phyloP scores from a whole-genome alignment of 257 asterid species.

The Gentiana dahurica region DNA sequence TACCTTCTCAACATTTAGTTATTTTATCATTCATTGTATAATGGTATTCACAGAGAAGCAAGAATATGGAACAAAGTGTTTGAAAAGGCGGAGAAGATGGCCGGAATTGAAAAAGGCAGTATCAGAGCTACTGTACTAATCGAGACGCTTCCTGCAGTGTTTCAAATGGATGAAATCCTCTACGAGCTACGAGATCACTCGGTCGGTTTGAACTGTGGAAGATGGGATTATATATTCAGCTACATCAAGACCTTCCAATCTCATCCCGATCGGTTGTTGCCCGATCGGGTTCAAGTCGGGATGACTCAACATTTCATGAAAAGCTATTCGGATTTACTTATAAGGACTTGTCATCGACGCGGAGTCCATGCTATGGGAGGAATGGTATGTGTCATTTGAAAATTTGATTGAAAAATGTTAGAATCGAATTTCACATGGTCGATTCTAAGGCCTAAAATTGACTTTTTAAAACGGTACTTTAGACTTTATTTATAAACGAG shows the following conservation, averaged over 20 bases:
- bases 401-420: neutral
- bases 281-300: conserved; percentile 85
- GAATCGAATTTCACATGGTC: too few species aligned
- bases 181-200: conserved; percentile 82
- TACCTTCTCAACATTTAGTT: too few species aligned
- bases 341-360: conserved; percentile 74
- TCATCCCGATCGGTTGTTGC: conserved; percentile 77
- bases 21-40: too few species aligned
- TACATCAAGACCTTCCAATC: conserved; percentile 84
- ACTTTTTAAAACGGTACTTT: too few species aligned
- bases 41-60: conserved; percentile 56
- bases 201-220: conserved; percentile 78
- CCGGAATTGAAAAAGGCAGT: conserved; percentile 72
- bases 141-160: conserved; percentile 94
- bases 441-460: too few species aligned
- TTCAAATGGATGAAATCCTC: conserved; percentile 87
- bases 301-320: conserved; percentile 91
- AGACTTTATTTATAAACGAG: too few species aligned
- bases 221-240: conserved; percentile 99
- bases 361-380: conserved; percentile 99
- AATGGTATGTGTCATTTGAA: conserved; percentile 38
- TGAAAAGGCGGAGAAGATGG: conserved; percentile 58
- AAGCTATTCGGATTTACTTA: conserved; percentile 79
- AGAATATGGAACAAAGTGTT: conserved; percentile 84
- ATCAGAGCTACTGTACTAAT: conserved; percentile 89